Conservation (phyloP, 2,329 filamentous ascomycete genomes). For the Bipolaris cookei region DNA sequence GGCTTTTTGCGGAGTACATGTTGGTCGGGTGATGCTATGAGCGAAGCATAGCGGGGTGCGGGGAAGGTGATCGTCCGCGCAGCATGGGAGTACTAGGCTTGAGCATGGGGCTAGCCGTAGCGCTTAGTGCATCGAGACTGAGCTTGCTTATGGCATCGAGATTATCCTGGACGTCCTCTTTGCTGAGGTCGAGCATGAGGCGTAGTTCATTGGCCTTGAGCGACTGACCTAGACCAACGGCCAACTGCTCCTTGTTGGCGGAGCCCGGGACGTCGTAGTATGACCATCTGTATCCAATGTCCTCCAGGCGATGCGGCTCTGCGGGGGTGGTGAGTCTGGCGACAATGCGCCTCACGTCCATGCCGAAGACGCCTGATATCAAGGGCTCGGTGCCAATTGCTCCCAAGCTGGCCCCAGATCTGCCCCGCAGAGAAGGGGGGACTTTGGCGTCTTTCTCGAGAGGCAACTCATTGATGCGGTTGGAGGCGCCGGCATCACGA, state of each 20-base stretch:
- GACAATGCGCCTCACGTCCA: slow-evolving; percentile 42
- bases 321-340: slow-evolving; percentile 42
- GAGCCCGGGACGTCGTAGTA: slow-evolving; percentile 42
- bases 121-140: slow-evolving; percentile 45
- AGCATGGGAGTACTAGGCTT: slow-evolving; percentile 45
- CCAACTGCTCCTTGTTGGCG: slow-evolving; percentile 43
- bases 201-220: slow-evolving; percentile 47
- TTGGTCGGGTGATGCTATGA: background rate
- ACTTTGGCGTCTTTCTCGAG: slow-evolving; percentile 45
- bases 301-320: slow-evolving; percentile 42
- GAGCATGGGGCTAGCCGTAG: slow-evolving; percentile 47
- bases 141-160: slow-evolving; percentile 48
- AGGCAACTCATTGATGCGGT: slow-evolving; percentile 41
- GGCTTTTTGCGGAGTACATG: background rate
- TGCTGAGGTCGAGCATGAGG: slow-evolving; percentile 45
- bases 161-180: slow-evolving; percentile 46
- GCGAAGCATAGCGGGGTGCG: slow-evolving; percentile 38
- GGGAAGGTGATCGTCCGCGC: slow-evolving; percentile 42
- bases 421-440: slow-evolving; percentile 37
- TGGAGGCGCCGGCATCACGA: slow-evolving; percentile 45
- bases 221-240: slow-evolving; percentile 42
- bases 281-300: slow-evolving; percentile 43
- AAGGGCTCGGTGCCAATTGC: slow-evolving; percentile 39
- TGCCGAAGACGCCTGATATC: slow-evolving; percentile 47
- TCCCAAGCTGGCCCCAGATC: slow-evolving; percentile 35